Conservation (phyloP, 306 rosid genomes). For the Nissolia schottii region DNA sequence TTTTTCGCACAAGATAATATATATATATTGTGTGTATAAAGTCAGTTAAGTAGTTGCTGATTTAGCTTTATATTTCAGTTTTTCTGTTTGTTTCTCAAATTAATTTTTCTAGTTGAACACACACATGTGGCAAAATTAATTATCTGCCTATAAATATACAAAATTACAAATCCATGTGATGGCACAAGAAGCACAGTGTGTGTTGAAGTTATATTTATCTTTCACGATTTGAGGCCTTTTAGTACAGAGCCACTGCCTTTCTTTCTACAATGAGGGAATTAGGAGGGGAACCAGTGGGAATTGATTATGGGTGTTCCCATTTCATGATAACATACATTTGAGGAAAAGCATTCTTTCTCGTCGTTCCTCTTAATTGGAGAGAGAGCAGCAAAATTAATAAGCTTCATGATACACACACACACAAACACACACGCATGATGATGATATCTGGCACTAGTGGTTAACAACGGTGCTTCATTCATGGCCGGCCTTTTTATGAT, state of each 20-base stretch:
- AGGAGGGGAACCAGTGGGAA: no score
- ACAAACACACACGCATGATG: no score
- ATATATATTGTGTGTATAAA: not conserved
- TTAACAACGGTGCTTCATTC: conserved; percentile 29
- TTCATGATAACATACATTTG: no score
- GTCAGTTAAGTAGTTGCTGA: not conserved
- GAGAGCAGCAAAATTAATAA: conserved; percentile 4
- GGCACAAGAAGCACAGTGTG: conserved; percentile 20
- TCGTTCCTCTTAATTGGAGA: conserved; percentile 12
- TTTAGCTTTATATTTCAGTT: not conserved
- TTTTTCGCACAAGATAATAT: not conserved
- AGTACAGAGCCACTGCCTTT: conserved; percentile 39
- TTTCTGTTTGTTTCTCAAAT: not conserved
- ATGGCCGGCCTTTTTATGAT: conserved; percentile 53
- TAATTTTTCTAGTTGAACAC: no score
- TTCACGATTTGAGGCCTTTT: conserved; percentile 34
- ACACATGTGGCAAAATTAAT: not conserved
- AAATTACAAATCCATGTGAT: conserved; percentile 30
- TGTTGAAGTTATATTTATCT: not conserved
- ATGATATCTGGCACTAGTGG: not conserved
- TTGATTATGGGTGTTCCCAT: no score
- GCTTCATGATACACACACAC: conserved; percentile 3
- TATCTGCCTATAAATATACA: not conserved
- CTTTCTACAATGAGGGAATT: conserved; percentile 41
- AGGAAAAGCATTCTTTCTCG: conserved; percentile 32